Evolutionary conservation across 2,329 filamentous ascomycete species (phyloP).

Genomic region (Talaromyces sp.): DNA sequence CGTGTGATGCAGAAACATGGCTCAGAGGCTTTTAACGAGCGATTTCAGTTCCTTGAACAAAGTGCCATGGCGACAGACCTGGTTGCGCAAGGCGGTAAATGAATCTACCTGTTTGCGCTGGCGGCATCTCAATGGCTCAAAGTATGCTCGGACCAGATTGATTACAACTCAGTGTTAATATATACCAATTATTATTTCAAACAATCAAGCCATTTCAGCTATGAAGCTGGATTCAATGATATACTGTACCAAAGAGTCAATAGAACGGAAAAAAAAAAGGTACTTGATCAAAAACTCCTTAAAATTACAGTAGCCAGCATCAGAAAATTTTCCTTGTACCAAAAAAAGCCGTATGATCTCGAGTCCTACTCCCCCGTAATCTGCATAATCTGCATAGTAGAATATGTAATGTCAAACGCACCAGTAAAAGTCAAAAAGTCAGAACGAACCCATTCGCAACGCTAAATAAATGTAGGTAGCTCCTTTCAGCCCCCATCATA

Average conservation of each 20-base stretch:
- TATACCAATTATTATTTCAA: background rate
- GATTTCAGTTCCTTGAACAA: constrained; percentile 34
- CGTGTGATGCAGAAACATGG: constrained; percentile 43
- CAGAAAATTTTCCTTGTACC: background rate
- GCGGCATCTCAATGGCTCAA: background rate
- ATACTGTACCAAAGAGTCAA: background rate
- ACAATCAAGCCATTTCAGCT: background rate
- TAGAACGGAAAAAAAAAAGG: background rate
- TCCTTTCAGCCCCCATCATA: background rate
- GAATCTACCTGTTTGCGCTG: background rate
- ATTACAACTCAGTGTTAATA: background rate
- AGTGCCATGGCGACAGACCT: background rate
- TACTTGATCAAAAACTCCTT: constrained; percentile 21
- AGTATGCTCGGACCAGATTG: background rate
- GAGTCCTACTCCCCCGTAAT: background rate
- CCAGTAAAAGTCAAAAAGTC: background rate
- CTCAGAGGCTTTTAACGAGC: constrained; percentile 25
- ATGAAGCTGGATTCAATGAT: background rate
- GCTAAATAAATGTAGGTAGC: background rate
- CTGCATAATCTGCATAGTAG: background rate
- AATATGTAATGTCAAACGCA: background rate
- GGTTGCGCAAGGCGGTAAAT: background rate
- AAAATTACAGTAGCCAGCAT: constrained; percentile 13
- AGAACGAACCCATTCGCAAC: background rate
- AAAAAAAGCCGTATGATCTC: background rate